phyloP scores from a whole-genome alignment of 768 basidiomycete genomes.

The Lactarius evosmus region DNA sequence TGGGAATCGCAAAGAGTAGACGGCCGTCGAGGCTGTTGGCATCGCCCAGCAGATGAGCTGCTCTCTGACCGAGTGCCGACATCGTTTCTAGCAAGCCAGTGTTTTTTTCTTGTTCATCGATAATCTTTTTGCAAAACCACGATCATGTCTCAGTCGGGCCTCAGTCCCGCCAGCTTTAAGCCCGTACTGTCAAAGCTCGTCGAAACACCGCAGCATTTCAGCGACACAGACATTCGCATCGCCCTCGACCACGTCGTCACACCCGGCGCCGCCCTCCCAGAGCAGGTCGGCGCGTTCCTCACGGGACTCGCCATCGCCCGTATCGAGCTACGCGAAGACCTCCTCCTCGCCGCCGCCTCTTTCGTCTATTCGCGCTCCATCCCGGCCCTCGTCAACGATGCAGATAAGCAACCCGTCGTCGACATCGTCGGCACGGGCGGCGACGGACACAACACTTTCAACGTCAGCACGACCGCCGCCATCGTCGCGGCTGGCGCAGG shows the following conservation, averaged over 20 bases:
- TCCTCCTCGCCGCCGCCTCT: slow-evolving; percentile 74
- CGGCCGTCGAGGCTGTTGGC: slow-evolving; percentile 80
- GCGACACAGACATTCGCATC: slow-evolving; percentile 62
- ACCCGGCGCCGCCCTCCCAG: slow-evolving; percentile 57
- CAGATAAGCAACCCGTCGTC: slow-evolving; percentile 59
- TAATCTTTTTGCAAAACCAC: background rate
- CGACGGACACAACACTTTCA: slow-evolving; percentile 94
- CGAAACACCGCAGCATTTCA: slow-evolving; percentile 79
- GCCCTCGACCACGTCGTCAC: slow-evolving; percentile 76
- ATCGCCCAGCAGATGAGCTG: slow-evolving; percentile 33
- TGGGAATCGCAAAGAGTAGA: slow-evolving; percentile 92
- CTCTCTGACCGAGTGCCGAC: slow-evolving; percentile 11
- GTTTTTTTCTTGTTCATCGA: no score
- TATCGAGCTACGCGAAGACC: slow-evolving; percentile 70
- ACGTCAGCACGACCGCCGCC: slow-evolving; percentile 92
- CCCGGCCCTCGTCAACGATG: slow-evolving; percentile 54
- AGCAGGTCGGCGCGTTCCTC: slow-evolving; percentile 87
- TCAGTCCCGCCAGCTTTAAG: slow-evolving; percentile 60
- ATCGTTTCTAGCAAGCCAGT: background rate
- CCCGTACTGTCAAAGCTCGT: slow-evolving; percentile 72
- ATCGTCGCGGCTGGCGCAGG: slow-evolving; percentile 95
- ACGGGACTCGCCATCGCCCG: slow-evolving; percentile 79
- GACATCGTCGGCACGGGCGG: slow-evolving; percentile 94
- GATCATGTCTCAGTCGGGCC: slow-evolving; percentile 13
- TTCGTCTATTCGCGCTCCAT: slow-evolving; percentile 70